Conservation (phyloP, 176 grass and related monocot species). For the Zoysia pacifica region DNA sequence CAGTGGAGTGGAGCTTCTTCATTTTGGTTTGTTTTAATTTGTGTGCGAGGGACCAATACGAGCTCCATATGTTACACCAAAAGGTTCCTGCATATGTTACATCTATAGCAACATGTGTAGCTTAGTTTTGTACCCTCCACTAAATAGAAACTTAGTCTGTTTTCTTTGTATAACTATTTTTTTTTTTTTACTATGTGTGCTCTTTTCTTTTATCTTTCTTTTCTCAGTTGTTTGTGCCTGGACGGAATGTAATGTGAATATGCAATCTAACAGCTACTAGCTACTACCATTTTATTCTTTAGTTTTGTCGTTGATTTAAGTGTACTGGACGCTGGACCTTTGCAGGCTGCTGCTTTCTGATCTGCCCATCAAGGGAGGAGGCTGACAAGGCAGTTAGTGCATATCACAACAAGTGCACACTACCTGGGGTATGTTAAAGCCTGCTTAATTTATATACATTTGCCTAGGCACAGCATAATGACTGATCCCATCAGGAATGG, state of each 20-base stretch:
- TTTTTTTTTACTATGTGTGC: neutral
- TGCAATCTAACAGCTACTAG: conserved; percentile 7
- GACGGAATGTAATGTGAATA: conserved; percentile 8
- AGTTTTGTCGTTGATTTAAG: conserved; percentile 27
- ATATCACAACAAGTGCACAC: conserved; percentile 86
- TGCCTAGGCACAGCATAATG: conserved; percentile 11
- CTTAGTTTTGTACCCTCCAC: neutral
- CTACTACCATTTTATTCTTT: neutral
- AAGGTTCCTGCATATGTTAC: neutral
- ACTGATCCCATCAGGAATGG: neutral
- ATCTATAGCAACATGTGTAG: neutral
- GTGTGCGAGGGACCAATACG: neutral
- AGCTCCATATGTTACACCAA: neutral
- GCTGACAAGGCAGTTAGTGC: conserved; percentile 94
- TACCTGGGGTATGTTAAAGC: conserved; percentile 71
- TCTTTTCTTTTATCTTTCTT: neutral
- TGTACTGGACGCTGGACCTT: conserved; percentile 9
- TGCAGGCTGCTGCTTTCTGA: conserved; percentile 81
- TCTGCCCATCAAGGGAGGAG: conserved; percentile 88
- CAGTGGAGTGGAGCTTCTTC: neutral
- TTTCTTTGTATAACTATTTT: neutral
- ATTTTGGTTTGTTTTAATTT: conserved; percentile 32
- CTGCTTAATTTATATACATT: conserved; percentile 23
- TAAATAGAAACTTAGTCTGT: neutral
- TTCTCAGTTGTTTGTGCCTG: conserved; percentile 27